Conservation (phyloP, 2,329 filamentous ascomycete species). For the Ophiostoma montium region DNA sequence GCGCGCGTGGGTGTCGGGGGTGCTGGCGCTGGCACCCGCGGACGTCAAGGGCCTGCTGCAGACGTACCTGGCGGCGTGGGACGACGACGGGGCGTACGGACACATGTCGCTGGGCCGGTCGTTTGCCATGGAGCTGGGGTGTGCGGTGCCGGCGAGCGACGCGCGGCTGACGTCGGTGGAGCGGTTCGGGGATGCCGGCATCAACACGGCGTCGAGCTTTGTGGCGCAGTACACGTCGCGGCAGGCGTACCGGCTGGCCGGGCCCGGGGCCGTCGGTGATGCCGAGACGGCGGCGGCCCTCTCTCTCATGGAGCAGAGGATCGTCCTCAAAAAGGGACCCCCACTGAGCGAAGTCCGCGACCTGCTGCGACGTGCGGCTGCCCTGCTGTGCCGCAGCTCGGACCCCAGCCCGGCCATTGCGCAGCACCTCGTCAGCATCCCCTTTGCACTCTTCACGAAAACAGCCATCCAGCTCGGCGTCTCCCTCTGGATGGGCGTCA, state of each 20-base stretch:
- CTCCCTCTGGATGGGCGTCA: constrained; percentile 90
- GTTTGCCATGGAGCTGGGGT: constrained; percentile 87
- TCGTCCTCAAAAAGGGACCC: constrained; percentile 54
- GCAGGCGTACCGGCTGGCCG: constrained; percentile 67
- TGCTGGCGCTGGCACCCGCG: constrained; percentile 72
- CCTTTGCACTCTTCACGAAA: constrained; percentile 85
- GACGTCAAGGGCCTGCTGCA: constrained; percentile 92
- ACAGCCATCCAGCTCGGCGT: constrained; percentile 92
- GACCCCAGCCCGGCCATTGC: constrained; percentile 58
- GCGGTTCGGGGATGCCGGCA: constrained; percentile 52
- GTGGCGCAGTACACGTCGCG: constrained; percentile 93
- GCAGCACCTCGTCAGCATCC: constrained; percentile 80
- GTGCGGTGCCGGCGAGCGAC: constrained; percentile 71
- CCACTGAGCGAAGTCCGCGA: constrained; percentile 64
- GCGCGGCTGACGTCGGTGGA: constrained; percentile 76
- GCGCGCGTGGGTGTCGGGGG: constrained; percentile 63
- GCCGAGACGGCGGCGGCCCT: constrained; percentile 51
- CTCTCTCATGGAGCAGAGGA: constrained; percentile 56
- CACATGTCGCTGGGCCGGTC: constrained; percentile 87
- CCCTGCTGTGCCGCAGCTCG: constrained; percentile 65
- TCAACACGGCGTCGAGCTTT: constrained; percentile 92
- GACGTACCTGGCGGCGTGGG: constrained; percentile 90
- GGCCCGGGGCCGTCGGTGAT: constrained; percentile 27
- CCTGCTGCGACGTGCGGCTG: constrained; percentile 70
- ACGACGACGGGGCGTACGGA: constrained; percentile 80